Percentiles rank a stretch among this genome's conserved stretches.
Evolutionary conservation across 2,329 filamentous ascomycete genomes (phyloP).

Genomic region (Hypoxylon sp.): DNA sequence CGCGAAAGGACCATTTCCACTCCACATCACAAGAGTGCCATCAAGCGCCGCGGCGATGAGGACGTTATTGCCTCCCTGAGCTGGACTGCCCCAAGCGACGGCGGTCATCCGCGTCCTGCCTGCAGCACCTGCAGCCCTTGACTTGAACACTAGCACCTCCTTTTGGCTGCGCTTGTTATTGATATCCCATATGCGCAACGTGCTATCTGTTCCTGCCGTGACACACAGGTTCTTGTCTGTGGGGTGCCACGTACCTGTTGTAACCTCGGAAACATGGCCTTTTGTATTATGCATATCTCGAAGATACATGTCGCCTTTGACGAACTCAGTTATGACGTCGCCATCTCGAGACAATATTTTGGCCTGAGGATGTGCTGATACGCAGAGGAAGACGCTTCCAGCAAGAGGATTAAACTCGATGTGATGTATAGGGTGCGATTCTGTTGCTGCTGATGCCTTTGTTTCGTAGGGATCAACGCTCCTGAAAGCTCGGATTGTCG

Average conservation of each 20-base stretch:
- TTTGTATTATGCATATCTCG: constrained; percentile 98
- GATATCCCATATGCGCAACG: constrained; percentile 95
- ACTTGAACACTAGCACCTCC: constrained; percentile 96
- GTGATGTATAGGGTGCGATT: constrained; percentile 90
- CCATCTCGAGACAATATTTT: constrained; percentile 92
- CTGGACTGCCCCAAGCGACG: constrained; percentile 84
- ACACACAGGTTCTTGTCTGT: constrained; percentile 86
- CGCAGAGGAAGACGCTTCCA: constrained; percentile 84
- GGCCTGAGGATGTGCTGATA: constrained; percentile 90
- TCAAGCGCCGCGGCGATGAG: constrained; percentile 88
- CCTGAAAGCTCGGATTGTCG: constrained; percentile 93
- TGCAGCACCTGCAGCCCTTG: constrained; percentile 85
- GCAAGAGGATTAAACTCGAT: constrained; percentile 87
- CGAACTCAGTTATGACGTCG: constrained; percentile 85
- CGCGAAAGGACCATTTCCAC: constrained; percentile 86
- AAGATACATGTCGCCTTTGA: constrained; percentile 98
- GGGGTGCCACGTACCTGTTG: constrained; percentile 91
- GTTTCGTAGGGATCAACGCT: constrained; percentile 87
- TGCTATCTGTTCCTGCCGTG: constrained; percentile 95
- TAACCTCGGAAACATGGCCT: constrained; percentile 93
- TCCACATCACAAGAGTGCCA: constrained; percentile 91
- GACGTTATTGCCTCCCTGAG: constrained; percentile 82
- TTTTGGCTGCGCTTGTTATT: constrained; percentile 92
- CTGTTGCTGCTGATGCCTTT: constrained; percentile 77
- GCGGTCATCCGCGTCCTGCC: constrained; percentile 95